Conservation (phyloP, 2,329 filamentous ascomycete species). For the Ophiostoma fasciatum region DNA sequence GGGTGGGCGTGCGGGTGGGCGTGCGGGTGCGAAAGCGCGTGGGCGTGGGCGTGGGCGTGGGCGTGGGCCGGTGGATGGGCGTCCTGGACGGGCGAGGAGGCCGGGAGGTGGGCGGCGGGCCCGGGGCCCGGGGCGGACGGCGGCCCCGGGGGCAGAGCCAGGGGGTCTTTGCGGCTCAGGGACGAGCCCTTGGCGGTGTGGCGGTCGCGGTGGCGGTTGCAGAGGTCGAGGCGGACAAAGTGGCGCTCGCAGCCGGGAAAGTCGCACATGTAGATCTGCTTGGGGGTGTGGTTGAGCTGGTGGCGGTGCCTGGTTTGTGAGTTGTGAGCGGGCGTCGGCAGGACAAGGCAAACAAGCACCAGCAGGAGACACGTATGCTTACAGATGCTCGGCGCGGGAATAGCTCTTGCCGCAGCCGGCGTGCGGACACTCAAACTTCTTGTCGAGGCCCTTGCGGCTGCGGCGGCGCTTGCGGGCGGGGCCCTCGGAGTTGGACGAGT, state of each 20-base stretch:
- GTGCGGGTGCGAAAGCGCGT: too few relatives aligned
- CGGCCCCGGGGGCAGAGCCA: too few relatives aligned
- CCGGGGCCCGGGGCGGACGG: too few relatives aligned
- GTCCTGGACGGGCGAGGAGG: slow-evolving; percentile 27
- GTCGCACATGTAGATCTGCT: slow-evolving; percentile 88
- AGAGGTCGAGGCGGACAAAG: slow-evolving; percentile 87
- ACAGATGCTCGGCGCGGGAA: slow-evolving; percentile 89
- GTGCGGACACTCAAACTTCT: slow-evolving; percentile 70
- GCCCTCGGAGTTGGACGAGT: slow-evolving; percentile 38
- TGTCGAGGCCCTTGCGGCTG: slow-evolving; percentile 65
- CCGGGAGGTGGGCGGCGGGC: too few relatives aligned
- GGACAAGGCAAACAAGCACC: too few relatives aligned
- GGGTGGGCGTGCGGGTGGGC: too few relatives aligned
- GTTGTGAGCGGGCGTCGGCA: too few relatives aligned
- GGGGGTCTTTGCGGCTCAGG: slow-evolving; percentile 59
- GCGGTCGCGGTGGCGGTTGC: slow-evolving; percentile 69
- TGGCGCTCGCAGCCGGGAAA: slow-evolving; percentile 80
- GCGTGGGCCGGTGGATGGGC: too few relatives aligned
- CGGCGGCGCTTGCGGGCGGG: slow-evolving; percentile 47
- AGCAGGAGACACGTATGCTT: too few relatives aligned
- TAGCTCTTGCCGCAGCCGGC: slow-evolving; percentile 91
- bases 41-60: too few relatives aligned
- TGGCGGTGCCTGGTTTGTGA: slow-evolving; percentile 51
- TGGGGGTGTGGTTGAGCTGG: slow-evolving; percentile 89
- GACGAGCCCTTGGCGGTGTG: slow-evolving; percentile 69